A percentile compares a stretch with the other conserved stretches of the same genome.
Evolutionary conservation across 345 rosid species (phyloP).

Genomic region (Salix koriyanagi): DNA sequence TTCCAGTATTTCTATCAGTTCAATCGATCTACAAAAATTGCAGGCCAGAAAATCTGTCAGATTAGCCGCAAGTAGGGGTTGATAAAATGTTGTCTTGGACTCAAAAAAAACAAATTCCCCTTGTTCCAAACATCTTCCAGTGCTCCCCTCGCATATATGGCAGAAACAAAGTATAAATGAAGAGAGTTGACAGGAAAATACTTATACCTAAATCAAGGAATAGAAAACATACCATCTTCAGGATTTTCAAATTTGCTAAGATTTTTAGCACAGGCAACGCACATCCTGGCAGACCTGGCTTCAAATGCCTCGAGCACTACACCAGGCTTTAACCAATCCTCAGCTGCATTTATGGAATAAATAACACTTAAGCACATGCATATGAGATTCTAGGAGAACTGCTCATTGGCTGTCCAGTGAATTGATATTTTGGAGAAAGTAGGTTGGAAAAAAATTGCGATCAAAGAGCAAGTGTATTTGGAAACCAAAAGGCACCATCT

Average conservation of each 20-base stretch:
- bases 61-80: not conserved
- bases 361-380: not conserved
- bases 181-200: not conserved
- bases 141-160: not conserved
- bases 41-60: not conserved
- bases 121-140: not conserved
- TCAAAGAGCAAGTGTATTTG: not conserved
- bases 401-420: not conserved
- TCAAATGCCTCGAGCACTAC: conserved; percentile 79
- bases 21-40: not conserved
- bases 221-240: conserved; percentile 67
- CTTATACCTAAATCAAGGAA: conserved; percentile 1
- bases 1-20: not conserved
- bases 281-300: conserved; percentile 86
- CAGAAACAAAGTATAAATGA: not conserved
- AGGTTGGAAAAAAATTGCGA: not conserved
- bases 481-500: not conserved
- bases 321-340: conserved; percentile 83
- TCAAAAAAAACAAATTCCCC: not conserved
- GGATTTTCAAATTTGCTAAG: conserved; percentile 64
- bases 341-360: conserved; percentile 44
- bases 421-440: not conserved
- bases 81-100: not conserved
- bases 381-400: not conserved
- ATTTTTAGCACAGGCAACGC: conserved; percentile 67